Conservation (phyloP, 2,329 filamentous ascomycete genomes). For the Pseudocercospora fijiensis region DNA sequence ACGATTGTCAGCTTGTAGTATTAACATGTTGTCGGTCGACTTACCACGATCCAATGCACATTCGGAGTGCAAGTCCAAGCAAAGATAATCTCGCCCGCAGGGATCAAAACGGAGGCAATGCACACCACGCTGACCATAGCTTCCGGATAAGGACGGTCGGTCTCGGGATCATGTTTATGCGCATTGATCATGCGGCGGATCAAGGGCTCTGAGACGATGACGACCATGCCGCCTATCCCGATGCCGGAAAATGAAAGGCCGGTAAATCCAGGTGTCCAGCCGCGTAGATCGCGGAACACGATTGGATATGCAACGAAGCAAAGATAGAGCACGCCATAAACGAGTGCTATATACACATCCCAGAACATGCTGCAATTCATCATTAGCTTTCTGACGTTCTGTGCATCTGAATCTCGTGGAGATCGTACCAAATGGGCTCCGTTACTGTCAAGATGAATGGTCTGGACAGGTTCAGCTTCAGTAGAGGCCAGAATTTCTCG, state of each 20-base stretch:
- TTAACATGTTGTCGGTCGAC: not conserved
- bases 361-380: slow-evolving; percentile 62
- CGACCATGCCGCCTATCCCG: slow-evolving; percentile 56
- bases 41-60: slow-evolving; percentile 71
- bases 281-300: slow-evolving; percentile 71
- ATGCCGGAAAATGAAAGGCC: slow-evolving; percentile 78
- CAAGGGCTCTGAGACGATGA: slow-evolving; percentile 61
- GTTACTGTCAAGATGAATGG: slow-evolving; percentile 75
- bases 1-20: not conserved
- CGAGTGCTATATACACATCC: slow-evolving; percentile 68
- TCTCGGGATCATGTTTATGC: slow-evolving; percentile 71
- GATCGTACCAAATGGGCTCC: slow-evolving; percentile 75
- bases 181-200: slow-evolving; percentile 74
- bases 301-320: slow-evolving; percentile 90
- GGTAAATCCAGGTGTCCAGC: slow-evolving; percentile 71
- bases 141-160: slow-evolving; percentile 72
- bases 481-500: slow-evolving; percentile 60
- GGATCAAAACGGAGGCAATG: slow-evolving; percentile 70
- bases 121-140: slow-evolving; percentile 78
- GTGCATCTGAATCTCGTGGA: not conserved
- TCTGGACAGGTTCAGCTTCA: slow-evolving; percentile 73
- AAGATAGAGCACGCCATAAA: slow-evolving; percentile 84
- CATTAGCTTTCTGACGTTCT: not conserved
- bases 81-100: slow-evolving; percentile 80
- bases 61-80: slow-evolving; percentile 82